phyloP scores from a whole-genome alignment of 1,284 basidiomycete genomes.

The Trametes polyzona region DNA sequence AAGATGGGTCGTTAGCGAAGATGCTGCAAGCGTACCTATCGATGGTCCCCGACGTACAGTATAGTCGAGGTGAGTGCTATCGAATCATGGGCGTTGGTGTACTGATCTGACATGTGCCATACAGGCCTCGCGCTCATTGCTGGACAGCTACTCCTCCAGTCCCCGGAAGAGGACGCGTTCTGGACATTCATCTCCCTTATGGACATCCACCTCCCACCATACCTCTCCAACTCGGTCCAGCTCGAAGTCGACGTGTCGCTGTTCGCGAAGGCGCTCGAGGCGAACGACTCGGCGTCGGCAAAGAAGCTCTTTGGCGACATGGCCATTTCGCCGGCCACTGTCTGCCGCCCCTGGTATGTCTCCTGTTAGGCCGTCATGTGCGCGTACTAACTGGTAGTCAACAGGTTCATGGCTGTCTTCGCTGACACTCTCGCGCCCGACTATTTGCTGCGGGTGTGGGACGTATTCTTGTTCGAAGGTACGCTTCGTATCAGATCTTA shows the following conservation, averaged over 20 bases:
- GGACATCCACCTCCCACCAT: constrained; percentile 79
- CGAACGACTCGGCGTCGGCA: constrained; percentile 64
- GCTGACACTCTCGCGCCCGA: constrained; percentile 78
- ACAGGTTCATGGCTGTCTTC: constrained; percentile 78
- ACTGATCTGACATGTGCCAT: constrained; percentile 17
- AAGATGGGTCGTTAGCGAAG: constrained; percentile 57
- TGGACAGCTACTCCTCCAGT: constrained; percentile 79
- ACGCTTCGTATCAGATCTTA: not conserved
- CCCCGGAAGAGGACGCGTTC: constrained; percentile 91
- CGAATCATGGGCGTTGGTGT: not conserved
- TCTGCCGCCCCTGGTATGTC: constrained; percentile 68
- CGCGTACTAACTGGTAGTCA: not conserved
- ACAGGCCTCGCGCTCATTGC: constrained; percentile 77
- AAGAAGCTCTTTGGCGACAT: constrained; percentile 72
- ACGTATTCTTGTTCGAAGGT: constrained; percentile 90
- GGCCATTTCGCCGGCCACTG: constrained; percentile 54
- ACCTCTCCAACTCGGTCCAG: constrained; percentile 76
- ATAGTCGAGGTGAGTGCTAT: constrained; percentile 52
- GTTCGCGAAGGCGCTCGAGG: constrained; percentile 76
- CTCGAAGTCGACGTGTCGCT: constrained; percentile 82
- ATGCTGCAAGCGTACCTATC: constrained; percentile 74
- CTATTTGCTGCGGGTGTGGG: constrained; percentile 82
- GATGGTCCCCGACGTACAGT: constrained; percentile 83
- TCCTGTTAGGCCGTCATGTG: too few relatives aligned
- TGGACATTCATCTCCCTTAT: constrained; percentile 90